A percentile compares a stretch with the other conserved stretches of the same genome.
Conservation (phyloP, 768 basidiomycete genomes). For the Psilocybe sp. region DNA sequence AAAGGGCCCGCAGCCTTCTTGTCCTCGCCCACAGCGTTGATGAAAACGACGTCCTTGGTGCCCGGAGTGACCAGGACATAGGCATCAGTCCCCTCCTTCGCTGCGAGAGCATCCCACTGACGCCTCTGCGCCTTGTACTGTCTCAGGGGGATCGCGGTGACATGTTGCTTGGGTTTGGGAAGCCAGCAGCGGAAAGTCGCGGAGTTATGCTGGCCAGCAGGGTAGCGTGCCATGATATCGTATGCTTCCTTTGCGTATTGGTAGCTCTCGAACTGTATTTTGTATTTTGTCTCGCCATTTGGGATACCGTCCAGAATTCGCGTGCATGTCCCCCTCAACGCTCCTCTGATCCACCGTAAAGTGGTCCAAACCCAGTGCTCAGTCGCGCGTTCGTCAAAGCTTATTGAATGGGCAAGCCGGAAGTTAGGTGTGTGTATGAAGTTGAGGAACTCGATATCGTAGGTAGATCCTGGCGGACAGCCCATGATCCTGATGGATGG, state of each 20-base stretch:
- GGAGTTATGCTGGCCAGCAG: constrained; percentile 20
- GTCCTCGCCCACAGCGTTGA: constrained; percentile 48
- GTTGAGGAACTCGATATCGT: constrained; percentile 19
- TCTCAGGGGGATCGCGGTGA: constrained; percentile 40
- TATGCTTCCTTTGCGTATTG: constrained; percentile 42
- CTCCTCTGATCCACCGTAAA: constrained; percentile 13
- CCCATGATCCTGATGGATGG: constrained; percentile 41
- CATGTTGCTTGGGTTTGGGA: constrained; percentile 49
- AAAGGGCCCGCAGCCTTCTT: constrained; percentile 52
- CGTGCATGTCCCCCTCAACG: constrained; percentile 12
- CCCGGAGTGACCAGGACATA: constrained; percentile 19
- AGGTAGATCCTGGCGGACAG: constrained; percentile 27
- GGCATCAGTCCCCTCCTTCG: constrained; percentile 27
- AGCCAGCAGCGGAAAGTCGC: constrained; percentile 37
- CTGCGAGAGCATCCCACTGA: constrained; percentile 45
- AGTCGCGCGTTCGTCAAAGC: background rate
- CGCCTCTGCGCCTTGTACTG: constrained; percentile 51
- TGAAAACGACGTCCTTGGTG: constrained; percentile 24
- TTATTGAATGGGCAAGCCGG: constrained; percentile 6
- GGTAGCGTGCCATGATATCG: constrained; percentile 25
- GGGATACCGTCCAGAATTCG: no score
- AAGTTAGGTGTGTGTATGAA: constrained; percentile 26
- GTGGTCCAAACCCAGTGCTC: no score
- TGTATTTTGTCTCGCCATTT: constrained; percentile 21
- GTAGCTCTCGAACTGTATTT: constrained; percentile 46